Evolutionary conservation across 306 rosid species (phyloP).

Genomic region (Myrica gale): DNA sequence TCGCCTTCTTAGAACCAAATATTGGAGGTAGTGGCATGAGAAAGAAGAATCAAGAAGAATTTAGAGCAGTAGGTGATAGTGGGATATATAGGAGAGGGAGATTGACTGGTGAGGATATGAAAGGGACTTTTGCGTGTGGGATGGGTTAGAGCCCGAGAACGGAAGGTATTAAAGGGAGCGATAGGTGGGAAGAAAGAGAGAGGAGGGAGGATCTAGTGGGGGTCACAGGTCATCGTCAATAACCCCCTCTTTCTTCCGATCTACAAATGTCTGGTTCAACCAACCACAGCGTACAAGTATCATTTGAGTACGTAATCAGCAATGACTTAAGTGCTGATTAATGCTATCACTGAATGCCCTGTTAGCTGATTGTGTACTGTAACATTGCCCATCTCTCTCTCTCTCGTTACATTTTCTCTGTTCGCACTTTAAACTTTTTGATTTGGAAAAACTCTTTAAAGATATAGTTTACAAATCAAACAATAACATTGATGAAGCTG

Average conservation of each 20-base stretch:
- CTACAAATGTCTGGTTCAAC: background rate
- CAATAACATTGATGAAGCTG: no score
- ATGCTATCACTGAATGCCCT: background rate
- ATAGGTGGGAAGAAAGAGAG: background rate
- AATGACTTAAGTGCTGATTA: background rate
- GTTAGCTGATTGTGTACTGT: no score
- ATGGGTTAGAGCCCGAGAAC: no score
- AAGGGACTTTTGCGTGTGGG: background rate
- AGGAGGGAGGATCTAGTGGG: background rate
- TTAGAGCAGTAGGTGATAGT: background rate
- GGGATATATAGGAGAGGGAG: background rate
- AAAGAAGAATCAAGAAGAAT: background rate
- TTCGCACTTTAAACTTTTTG: no score
- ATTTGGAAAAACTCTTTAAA: no score
- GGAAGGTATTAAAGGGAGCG: background rate
- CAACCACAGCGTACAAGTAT: background rate
- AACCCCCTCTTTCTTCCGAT: background rate
- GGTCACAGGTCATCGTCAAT: background rate
- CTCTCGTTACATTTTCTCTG: no score
- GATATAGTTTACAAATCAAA: no score
- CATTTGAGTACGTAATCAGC: background rate
- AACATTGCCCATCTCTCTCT: no score
- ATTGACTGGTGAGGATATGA: background rate
- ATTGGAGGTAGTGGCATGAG: background rate
- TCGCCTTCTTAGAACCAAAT: background rate